These are phyloP conservation scores for Papiliotrema laurentii DNA, from an alignment of 1,284 basidiomycete genomes.

Conservation along the genomic window DNA sequence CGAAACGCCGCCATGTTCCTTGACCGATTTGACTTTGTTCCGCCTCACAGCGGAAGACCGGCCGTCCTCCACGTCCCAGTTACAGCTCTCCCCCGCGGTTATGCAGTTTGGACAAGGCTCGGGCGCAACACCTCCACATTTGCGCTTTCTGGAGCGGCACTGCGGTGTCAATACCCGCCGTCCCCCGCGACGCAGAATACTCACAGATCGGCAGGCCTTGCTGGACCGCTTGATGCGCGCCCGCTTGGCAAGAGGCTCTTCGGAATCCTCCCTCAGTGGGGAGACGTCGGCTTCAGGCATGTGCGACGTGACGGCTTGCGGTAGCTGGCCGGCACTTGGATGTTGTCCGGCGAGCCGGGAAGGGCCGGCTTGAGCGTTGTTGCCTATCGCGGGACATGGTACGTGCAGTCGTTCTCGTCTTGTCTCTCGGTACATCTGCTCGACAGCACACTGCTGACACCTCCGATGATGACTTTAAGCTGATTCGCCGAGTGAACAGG, in stretches of 20 bases:
- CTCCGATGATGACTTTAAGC: not conserved
- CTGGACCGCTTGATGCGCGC: not conserved
- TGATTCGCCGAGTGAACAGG: not conserved
- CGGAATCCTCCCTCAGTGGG: not conserved
- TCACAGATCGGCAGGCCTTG: not conserved
- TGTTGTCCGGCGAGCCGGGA: not conserved
- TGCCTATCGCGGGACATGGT: not conserved
- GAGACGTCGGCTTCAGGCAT: not conserved
- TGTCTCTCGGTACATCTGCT: not conserved
- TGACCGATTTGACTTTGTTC: conserved; percentile 7
- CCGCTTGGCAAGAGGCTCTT: not conserved
- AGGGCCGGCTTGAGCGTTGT: not conserved
- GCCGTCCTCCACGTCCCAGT: conserved; percentile 27
- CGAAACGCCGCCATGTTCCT: not conserved
- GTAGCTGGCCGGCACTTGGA: not conserved
- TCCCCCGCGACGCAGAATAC: not conserved
- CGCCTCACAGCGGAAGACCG: conserved; percentile 12
- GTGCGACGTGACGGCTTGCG: not conserved
- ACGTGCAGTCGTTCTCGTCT: not conserved
- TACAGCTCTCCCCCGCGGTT: conserved; percentile 14
- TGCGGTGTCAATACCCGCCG: not conserved
- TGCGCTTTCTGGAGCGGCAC: conserved; percentile 1
- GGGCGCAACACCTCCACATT: conserved; percentile 21
- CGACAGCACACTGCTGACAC: not conserved
- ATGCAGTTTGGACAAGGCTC: conserved; percentile 23